Percentiles rank a stretch among this genome's conserved stretches.
phyloP scores from a whole-genome alignment of 23 red algal genomes.

The Gracilariopsis chorda region DNA sequence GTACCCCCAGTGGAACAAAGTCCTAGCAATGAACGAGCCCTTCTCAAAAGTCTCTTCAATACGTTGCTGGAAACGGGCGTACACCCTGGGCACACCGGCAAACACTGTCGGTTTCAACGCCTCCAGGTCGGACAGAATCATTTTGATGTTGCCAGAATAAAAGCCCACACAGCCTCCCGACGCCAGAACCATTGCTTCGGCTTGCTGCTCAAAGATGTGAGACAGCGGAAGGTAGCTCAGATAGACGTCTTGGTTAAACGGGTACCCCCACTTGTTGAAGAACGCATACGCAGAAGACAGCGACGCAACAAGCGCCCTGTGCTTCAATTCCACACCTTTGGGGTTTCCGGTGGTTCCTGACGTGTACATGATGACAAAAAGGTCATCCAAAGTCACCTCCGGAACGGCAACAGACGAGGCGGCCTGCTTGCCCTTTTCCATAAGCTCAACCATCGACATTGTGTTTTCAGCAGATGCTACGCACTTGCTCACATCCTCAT shows the following conservation, averaged over 20 bases:
- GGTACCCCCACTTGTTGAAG: conserved; percentile 53
- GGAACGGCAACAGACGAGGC: not conserved
- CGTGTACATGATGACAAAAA: conserved; percentile 94
- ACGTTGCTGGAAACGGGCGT: conserved; percentile 82
- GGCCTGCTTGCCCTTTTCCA: conserved; percentile 19
- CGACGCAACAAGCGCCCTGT: conserved; percentile 70
- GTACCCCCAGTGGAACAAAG: conserved; percentile 81
- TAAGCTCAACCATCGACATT: conserved; percentile 17
- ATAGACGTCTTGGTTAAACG: conserved; percentile 50
- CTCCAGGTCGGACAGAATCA: conserved; percentile 73
- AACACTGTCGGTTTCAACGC: conserved; percentile 87
- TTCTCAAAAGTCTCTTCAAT: conserved; percentile 61
- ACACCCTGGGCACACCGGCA: conserved; percentile 90
- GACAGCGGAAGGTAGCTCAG: conserved; percentile 89
- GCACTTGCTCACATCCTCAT: not conserved
- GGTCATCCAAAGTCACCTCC: conserved; percentile 33
- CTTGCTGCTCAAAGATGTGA: conserved; percentile 94
- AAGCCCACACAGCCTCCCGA: conserved; percentile 77
- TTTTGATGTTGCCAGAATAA: conserved; percentile 86
- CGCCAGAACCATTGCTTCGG: conserved; percentile 62
- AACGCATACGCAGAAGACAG: conserved; percentile 57
- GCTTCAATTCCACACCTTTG: conserved; percentile 83
- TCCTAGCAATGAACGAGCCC: conserved; percentile 50
- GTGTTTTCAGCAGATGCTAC: not conserved
- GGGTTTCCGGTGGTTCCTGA: conserved; percentile 94